phyloP scores from a whole-genome alignment of 202 grass and related monocot species.

The Schoenoplectus tabernaemontani region DNA sequence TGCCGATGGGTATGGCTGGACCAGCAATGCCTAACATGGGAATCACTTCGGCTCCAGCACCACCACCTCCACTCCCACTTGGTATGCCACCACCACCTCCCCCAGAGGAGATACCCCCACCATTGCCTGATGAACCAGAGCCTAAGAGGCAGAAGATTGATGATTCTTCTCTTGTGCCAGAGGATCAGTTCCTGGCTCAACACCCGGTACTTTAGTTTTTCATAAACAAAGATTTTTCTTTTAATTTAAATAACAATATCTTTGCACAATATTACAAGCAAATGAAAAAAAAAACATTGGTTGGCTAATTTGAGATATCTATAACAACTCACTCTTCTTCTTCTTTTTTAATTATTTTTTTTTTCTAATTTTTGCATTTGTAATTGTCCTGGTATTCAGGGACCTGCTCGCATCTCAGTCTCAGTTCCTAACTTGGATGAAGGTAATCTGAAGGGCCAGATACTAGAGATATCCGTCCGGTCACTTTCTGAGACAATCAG shows the following conservation, averaged over 20 bases:
- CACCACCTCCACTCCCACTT: constrained; percentile 39
- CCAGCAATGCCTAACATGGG: constrained; percentile 32
- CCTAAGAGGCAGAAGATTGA: constrained; percentile 79
- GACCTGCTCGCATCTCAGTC: constrained; percentile 56
- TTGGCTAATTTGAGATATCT: background rate
- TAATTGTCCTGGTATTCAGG: constrained; percentile 32
- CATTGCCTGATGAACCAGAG: constrained; percentile 90
- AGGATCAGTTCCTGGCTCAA: constrained; percentile 76
- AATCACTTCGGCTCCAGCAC: constrained; percentile 33
- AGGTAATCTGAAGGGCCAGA: constrained; percentile 85
- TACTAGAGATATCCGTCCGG: constrained; percentile 66
- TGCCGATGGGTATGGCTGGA: constrained; percentile 32
- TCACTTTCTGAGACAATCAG: constrained; percentile 81
- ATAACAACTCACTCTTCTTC: constrained; percentile 22
- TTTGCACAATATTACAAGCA: no score
- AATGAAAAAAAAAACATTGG: no score
- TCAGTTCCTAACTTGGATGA: constrained; percentile 89
- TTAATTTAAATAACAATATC: no score
- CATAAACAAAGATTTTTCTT: background rate
- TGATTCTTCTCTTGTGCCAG: constrained; percentile 70
- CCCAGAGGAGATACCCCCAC: constrained; percentile 70
- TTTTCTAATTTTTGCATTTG: no score
- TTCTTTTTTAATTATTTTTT: no score
- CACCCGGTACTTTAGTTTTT: constrained; percentile 59
- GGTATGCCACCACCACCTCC: constrained; percentile 50